These are phyloP conservation scores for Silene noctiflora DNA, from an alignment of 179 eudicot species.

Conservation along the genomic window DNA sequence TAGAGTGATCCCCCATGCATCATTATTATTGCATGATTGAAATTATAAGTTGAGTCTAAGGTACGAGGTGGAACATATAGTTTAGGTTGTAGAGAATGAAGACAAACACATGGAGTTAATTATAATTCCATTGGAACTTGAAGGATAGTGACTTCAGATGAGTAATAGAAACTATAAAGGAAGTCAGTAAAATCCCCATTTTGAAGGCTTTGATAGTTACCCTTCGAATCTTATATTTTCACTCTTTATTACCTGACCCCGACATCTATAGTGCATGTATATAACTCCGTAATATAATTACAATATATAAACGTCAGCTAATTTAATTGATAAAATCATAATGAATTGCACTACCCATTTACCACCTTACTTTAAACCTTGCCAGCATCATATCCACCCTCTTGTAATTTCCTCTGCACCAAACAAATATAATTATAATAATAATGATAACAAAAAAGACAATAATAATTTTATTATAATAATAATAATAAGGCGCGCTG, in stretches of 20 bases:
- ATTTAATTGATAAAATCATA: no score
- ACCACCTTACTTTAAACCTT: no score
- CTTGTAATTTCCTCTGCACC: no score
- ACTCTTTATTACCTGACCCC: not conserved
- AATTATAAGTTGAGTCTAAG: not conserved
- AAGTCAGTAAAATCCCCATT: constrained; percentile 21
- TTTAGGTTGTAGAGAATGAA: constrained; percentile 5
- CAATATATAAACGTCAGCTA: no score
- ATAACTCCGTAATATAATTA: no score
- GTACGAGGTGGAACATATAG: constrained; percentile 13
- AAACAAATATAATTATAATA: no score
- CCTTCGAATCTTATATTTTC: constrained; percentile 25
- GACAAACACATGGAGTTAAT: constrained; percentile 23
- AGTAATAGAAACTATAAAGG: constrained; percentile 31
- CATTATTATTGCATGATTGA: constrained; percentile 2
- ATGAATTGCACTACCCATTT: no score
- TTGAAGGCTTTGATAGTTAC: constrained; percentile 28
- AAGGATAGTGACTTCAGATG: constrained; percentile 33
- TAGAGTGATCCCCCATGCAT: no score
- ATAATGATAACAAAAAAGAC: no score
- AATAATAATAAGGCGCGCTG: no score
- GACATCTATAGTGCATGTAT: not conserved
- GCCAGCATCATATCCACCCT: no score
- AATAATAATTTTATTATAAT: no score
- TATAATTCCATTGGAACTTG: constrained; percentile 36